These are phyloP conservation scores for Heterobasidion parviporum DNA, from an alignment of 1,284 basidiomycete species.

Conservation along the genomic window DNA sequence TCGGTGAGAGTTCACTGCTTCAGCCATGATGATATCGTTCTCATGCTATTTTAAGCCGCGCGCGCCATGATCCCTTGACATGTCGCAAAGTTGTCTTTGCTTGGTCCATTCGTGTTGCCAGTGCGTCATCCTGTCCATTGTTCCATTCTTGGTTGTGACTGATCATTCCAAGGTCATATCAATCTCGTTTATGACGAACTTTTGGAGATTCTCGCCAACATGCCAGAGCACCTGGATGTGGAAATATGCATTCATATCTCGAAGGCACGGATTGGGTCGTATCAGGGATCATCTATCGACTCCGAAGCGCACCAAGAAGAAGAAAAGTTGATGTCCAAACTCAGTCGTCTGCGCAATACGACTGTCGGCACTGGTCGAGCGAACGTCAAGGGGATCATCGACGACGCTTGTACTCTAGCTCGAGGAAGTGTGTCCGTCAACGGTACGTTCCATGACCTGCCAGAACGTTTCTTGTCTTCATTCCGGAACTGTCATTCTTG, in stretches of 20 bases:
- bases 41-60: conserved; percentile 15
- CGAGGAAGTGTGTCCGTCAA: conserved; percentile 20
- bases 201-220: conserved; percentile 13
- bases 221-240: conserved; percentile 16
- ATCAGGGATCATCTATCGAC: conserved; percentile 12
- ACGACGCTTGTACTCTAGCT: conserved; percentile 16
- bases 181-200: conserved; percentile 27
- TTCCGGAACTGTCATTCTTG: background rate
- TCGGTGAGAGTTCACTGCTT: conserved; percentile 17
- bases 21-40: background rate
- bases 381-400: conserved; percentile 16
- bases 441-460: conserved; percentile 15
- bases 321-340: conserved; percentile 14
- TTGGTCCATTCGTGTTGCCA: conserved; percentile 27
- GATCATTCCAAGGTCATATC: conserved; percentile 17
- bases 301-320: background rate
- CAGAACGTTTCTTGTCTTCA: background rate
- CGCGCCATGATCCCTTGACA: conserved; percentile 11
- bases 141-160: background rate
- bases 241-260: conserved; percentile 28
- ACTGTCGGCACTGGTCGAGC: conserved; percentile 17
- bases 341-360: conserved; percentile 14
- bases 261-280: conserved; percentile 1
- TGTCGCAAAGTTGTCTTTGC: conserved; percentile 27
- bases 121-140: conserved; percentile 15